Evolutionary conservation across 345 rosid species (phyloP).

Genomic region (Pelargonium nanum): DNA sequence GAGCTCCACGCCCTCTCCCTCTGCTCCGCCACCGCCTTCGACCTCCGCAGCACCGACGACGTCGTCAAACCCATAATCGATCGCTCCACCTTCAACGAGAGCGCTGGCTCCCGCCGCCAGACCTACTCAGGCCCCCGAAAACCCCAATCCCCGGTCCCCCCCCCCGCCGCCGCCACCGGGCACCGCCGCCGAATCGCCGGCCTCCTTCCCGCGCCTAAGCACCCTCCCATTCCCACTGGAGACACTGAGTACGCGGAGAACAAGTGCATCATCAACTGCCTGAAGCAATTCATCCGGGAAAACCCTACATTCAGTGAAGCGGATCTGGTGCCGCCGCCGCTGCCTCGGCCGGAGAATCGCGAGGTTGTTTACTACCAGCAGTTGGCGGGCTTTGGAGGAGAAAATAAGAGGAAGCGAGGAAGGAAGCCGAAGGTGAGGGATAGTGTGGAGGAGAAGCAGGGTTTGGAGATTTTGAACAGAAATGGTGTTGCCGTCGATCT

Average conservation of each 20-base stretch:
- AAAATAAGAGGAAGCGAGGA: constrained; percentile 57
- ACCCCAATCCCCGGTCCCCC: constrained; percentile 12
- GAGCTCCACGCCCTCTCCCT: constrained; percentile 51
- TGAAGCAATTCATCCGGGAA: constrained; percentile 35
- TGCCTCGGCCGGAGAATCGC: constrained; percentile 6
- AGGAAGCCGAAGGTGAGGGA: constrained; percentile 32
- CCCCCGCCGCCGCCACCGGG: constrained; percentile 26
- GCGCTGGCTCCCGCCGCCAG: constrained; percentile 66
- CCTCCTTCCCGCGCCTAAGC: constrained; percentile 26
- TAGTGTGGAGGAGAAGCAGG: constrained; percentile 13
- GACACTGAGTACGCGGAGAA: constrained; percentile 39
- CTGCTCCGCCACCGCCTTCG: constrained; percentile 29
- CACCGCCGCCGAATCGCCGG: constrained; percentile 55
- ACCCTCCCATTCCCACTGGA: constrained; percentile 12
- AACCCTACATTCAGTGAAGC: constrained; percentile 32
- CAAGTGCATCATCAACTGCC: constrained; percentile 34
- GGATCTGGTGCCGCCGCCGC: constrained; percentile 19
- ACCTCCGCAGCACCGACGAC: constrained; percentile 21
- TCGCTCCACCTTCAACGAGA: constrained; percentile 56
- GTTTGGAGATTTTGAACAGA: constrained; percentile 34
- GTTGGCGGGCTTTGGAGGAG: constrained; percentile 3
- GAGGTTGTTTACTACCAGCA: constrained; percentile 1
- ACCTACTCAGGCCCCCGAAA: constrained; percentile 42
- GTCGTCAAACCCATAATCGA: constrained; percentile 35
- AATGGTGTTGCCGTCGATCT: constrained; percentile 43